A percentile compares a stretch with the other conserved stretches of the same genome.
Evolutionary conservation across 2,329 filamentous ascomycete genomes (phyloP).

Genomic region (Remersonia thermophila): DNA sequence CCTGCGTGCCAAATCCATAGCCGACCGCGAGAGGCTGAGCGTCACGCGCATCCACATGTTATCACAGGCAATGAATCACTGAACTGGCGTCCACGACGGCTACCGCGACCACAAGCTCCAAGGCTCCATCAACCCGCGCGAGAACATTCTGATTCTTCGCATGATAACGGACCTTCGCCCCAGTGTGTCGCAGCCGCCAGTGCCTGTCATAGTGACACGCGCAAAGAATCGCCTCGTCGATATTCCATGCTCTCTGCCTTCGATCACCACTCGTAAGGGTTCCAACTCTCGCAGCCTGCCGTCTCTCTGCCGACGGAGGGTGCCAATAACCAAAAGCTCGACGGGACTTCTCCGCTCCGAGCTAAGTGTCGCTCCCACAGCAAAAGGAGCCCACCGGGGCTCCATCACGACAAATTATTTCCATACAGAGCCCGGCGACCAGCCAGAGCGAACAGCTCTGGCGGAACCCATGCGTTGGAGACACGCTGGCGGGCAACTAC

Average conservation of each 20-base stretch:
- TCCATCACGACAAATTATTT: conserved; percentile 42
- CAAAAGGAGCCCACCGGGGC: conserved; percentile 42
- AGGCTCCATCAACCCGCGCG: conserved; percentile 2
- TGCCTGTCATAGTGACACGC: conserved; percentile 13
- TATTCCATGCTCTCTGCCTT: conserved; percentile 27
- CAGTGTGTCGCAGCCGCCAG: conserved; percentile 12
- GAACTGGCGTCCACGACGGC: conserved; percentile 8
- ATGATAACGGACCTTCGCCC: conserved; percentile 1
- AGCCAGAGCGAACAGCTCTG: conserved; percentile 67
- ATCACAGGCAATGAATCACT: conserved; percentile 12
- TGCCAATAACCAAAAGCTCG: conserved; percentile 8
- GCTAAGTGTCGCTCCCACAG: conserved; percentile 9
- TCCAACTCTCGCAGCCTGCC: conserved; percentile 18
- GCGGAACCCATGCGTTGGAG: conserved; percentile 61
- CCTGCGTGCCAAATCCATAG: conserved; percentile 3
- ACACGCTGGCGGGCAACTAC: conserved; percentile 64
- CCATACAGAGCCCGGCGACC: conserved; percentile 51
- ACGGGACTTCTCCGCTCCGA: conserved; percentile 19
- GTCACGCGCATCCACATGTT: conserved; percentile 3
- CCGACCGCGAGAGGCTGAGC: conserved; percentile 2
- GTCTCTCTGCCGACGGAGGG: conserved; percentile 19
- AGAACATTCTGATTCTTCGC: conserved; percentile 8
- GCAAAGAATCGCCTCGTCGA: conserved; percentile 5
- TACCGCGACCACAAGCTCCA: conserved; percentile 9
- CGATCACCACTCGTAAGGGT: conserved; percentile 19